Evolutionary conservation across 2,329 filamentous ascomycete genomes (phyloP), one percentile per base, ranked within the genome.

Genomic region (Fusarium sp.): DNA sequence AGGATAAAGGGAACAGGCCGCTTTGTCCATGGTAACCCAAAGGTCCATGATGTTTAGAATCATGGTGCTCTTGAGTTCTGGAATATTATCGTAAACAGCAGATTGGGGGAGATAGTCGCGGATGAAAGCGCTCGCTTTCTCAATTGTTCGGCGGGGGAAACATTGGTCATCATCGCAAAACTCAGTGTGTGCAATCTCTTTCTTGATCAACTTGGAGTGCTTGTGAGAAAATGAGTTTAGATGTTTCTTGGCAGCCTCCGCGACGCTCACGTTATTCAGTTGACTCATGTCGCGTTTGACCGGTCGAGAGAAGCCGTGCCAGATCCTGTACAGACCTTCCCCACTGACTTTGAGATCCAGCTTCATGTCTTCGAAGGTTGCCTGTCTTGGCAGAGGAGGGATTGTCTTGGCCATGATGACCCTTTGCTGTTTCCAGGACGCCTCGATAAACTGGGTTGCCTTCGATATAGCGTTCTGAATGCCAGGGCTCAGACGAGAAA

Each of bases 31-130:
- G 23, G 31, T 48, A 10, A 65, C 56, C 73, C 73, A 75, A 6
- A 75, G 61, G 14, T 71, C 73, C 73, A 75, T 74, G 43, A 74
- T 44, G 13, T 59, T 67, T 16, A 75, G 46, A 3, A 75, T 70
- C 55, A 75, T 45, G 6, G 53, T 56, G 11, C 73, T 75, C 13
- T 69, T 66, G 28, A 74, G 65, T 25, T 74, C 67, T 3, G 69
- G 67, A 21, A 64, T 71, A 16, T 62, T 44, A 4, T 55, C 21
- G 11, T 73, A 73, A n/a, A 41, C 19, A 11, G 31, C 52, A 11
- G 67, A 58, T 7, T 56, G 43, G 2, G 39, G 21, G 10, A 75
- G 44, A 46, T 74, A 74, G 3, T 57, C 31, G 1, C 45, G 45
- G 28, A 73, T 60, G 4, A 58, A 42, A 23, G 11, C 7, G 12